phyloP scores from a whole-genome alignment of 352 stramenopile genomes.

The Poterioochromonas sp. region DNA sequence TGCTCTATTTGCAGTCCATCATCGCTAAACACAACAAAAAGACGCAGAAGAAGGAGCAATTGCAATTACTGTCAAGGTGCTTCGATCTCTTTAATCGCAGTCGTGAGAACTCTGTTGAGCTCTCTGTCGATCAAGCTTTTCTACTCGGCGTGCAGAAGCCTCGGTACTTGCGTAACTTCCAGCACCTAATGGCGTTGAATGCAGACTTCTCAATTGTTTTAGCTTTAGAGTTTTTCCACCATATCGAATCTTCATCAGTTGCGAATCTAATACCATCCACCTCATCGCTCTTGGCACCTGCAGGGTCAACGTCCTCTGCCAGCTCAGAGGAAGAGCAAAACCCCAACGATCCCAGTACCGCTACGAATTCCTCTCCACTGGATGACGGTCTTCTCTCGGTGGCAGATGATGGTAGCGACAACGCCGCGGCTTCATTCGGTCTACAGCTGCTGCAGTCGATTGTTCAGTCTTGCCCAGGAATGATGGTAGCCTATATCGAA shows the following conservation, averaged over 20 bases:
- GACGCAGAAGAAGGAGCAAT: constrained; percentile 49
- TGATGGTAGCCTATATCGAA: constrained; percentile 66
- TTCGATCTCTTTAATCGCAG: not conserved
- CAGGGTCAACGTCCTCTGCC: not conserved
- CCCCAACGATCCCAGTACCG: not conserved
- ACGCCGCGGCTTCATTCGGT: not conserved
- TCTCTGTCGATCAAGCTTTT: not conserved
- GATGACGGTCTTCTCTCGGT: not conserved
- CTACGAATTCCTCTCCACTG: not conserved
- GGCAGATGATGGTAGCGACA: not conserved
- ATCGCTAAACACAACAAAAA: not conserved
- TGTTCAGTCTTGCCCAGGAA: constrained; percentile 63
- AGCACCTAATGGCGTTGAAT: not conserved
- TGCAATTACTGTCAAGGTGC: constrained; percentile 31
- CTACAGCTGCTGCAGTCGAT: constrained; percentile 65
- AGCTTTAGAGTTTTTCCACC: constrained; percentile 14
- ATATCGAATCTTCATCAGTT: constrained; percentile 27
- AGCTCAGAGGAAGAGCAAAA: not conserved
- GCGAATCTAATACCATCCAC: not conserved
- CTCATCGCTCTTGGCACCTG: not conserved
- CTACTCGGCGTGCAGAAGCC: not conserved
- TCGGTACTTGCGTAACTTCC: not conserved
- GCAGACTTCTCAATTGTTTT: constrained; percentile 6
- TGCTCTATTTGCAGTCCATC: constrained; percentile 11
- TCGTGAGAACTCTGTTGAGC: not conserved